A percentile compares a stretch with the other conserved stretches of the same genome.
These are phyloP conservation scores for Trametes sanguinea DNA, from an alignment of 768 basidiomycete species.

Conservation along the genomic window DNA sequence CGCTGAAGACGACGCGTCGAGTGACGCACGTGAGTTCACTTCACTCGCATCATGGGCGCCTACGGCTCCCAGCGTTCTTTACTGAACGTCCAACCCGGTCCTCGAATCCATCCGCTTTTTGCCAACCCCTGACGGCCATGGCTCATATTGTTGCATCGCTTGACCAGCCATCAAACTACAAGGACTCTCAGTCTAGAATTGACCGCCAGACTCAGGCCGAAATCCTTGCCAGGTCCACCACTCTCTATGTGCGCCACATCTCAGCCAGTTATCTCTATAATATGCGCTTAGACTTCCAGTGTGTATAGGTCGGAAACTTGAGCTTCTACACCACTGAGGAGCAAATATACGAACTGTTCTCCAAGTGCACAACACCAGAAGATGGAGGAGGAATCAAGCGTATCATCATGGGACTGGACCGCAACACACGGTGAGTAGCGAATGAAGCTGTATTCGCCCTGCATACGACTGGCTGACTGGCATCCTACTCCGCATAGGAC, in stretches of 20 bases:
- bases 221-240: slow-evolving; percentile 79
- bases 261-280: slow-evolving; percentile 23
- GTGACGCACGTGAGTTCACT: slow-evolving; percentile 17
- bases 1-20: slow-evolving; percentile 37
- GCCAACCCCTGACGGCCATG: slow-evolving; percentile 44
- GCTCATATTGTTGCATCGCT: slow-evolving; percentile 82
- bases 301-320: slow-evolving; percentile 77
- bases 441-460: slow-evolving; percentile 7
- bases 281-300: slow-evolving; percentile 17
- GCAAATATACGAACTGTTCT: slow-evolving; percentile 92
- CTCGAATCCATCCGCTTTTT: slow-evolving; percentile 15
- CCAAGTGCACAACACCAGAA: slow-evolving; percentile 85
- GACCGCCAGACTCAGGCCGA: slow-evolving; percentile 81
- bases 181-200: slow-evolving; percentile 85
- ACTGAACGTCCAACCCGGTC: slow-evolving; percentile 8
- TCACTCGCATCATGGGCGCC: slow-evolving; percentile 6
- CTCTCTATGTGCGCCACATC: slow-evolving; percentile 75
- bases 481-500: slow-evolving; percentile 49
- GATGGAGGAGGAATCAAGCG: slow-evolving; percentile 90
- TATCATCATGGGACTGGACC: slow-evolving; percentile 93
- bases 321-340: slow-evolving; percentile 96
- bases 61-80: slow-evolving; percentile 7
- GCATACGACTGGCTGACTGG: background rate
- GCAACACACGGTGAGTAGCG: slow-evolving; percentile 71
- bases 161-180: slow-evolving; percentile 96